A percentile compares a stretch with the other conserved stretches of the same genome.
Conservation (phyloP, 176 grass and related monocot species). For the Melocanna baccifera region DNA sequence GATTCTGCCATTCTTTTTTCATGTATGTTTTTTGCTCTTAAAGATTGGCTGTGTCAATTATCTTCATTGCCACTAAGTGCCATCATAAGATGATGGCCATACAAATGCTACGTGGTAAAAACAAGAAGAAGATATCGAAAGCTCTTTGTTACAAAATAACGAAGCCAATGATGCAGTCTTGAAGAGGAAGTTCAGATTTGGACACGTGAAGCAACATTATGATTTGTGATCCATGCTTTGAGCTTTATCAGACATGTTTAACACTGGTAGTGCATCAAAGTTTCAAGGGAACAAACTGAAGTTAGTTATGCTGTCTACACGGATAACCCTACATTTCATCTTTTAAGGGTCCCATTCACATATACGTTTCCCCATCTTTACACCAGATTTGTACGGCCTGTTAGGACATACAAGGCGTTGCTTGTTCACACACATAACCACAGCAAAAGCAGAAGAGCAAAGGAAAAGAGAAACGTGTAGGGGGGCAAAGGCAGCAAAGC, state of each 20-base stretch:
- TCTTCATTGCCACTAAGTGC: neutral
- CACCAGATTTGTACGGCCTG: slow-evolving; percentile 2
- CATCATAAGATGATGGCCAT: slow-evolving; percentile 4
- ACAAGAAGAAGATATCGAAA: neutral
- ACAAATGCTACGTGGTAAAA: neutral
- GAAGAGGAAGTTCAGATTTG: slow-evolving; percentile 12
- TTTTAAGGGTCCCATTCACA: neutral
- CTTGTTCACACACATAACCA: slow-evolving; percentile 11
- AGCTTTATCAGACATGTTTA: slow-evolving; percentile 32
- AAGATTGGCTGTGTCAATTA: neutral
- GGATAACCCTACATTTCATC: neutral
- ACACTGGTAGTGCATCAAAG: neutral
- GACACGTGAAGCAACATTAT: slow-evolving; percentile 15
- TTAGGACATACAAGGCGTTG: neutral
- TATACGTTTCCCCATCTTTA: neutral
- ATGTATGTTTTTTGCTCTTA: neutral
- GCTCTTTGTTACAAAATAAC: neutral
- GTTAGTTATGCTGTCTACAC: slow-evolving; percentile 29
- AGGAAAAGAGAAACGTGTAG: neutral
- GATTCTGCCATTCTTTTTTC: neutral
- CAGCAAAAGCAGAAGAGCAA: slow-evolving; percentile 12
- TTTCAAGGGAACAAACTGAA: neutral
- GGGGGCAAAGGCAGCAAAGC: slow-evolving; percentile 36
- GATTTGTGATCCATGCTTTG: slow-evolving; percentile 14
- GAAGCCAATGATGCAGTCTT: slow-evolving; percentile 24